Base-by-base conservation (phyloP, 2,329 filamentous ascomycete species). In the Beauveria pseudobassiana region DNA sequence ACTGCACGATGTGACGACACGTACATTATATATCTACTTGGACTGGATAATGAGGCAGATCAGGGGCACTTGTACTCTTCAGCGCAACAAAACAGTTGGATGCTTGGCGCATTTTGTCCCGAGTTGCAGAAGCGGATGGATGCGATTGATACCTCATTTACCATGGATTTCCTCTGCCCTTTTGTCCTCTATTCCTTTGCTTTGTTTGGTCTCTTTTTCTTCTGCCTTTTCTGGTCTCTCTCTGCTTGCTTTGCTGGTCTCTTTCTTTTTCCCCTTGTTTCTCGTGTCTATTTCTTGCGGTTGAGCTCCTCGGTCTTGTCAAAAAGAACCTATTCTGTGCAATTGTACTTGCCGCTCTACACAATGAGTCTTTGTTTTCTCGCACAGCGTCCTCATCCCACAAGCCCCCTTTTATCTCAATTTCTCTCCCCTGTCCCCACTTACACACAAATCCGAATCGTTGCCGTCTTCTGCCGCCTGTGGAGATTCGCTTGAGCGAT, bases 1-100 rank as follows among this genome's bases (percentile, higher is more conserved):
- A 70, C 74, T 71, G 69, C 72, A 75, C 73, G 72, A 76, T 70
- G 69, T 73, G 72, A 76, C 72, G 73, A 75, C 71, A 70, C 69
- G 57, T 60, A 60, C 57, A 60, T 60, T 60, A 53, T 53, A 66
- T 66, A 71, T 68, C 69, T 68, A 70, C 67, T 67, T 66, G 66
- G 67, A 67, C 65, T 40, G 26, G 51, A 52, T 53, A 6, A 60
- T 60, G 57, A 60, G 48, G 56, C 56, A 60, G 38, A 45, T 45
- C 40, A 38, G 16, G 40, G 24, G 40, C 48, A 38, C 26, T 24
- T 49, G n/a, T 48, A 40, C 30, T 58, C 12, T 26, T 59, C 22
- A 63, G 28, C 45, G 42, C 20, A 40, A 38, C 12, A 46, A n/a
- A 51, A 52, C 51, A 48, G 55, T 40, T 43, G 60, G 48, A 63